phyloP scores from a whole-genome alignment of 345 rosid genomes.

The Hypericum perforatum region DNA sequence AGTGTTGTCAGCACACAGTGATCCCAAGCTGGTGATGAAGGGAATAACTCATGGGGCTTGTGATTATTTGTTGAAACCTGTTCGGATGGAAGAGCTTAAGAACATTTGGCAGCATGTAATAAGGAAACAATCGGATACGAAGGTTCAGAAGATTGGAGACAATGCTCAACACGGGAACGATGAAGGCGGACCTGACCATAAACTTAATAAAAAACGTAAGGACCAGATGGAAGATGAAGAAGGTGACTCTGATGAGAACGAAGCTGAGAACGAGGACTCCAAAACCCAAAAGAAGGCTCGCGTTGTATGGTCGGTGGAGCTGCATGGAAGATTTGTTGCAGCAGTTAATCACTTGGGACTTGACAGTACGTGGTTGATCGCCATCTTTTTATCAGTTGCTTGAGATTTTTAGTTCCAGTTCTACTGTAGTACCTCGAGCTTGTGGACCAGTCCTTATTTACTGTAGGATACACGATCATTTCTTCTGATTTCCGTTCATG shows the following conservation, averaged over 20 bases:
- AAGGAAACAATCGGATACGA: constrained; percentile 21
- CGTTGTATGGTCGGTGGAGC: constrained; percentile 29
- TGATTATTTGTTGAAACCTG: constrained; percentile 28
- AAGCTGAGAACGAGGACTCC: constrained; percentile 21
- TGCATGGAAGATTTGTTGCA: constrained; percentile 28
- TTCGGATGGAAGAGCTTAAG: constrained; percentile 25
- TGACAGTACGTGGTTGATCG: constrained; percentile 20
- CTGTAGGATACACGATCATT: no score
- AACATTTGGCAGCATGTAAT: constrained; percentile 30
- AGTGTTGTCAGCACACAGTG: constrained; percentile 29
- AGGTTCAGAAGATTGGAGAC: constrained; percentile 12
- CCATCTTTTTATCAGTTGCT: not conserved
- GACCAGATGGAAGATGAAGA: constrained; percentile 27
- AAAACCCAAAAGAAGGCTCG: constrained; percentile 25
- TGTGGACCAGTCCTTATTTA: no score
- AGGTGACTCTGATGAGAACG: constrained; percentile 20
- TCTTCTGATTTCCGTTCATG: no score
- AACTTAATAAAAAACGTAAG: constrained; percentile 23
- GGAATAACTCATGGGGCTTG: constrained; percentile 33
- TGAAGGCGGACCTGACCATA: constrained; percentile 18
- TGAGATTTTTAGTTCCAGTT: no score
- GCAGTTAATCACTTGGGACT: constrained; percentile 26
- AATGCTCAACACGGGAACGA: constrained; percentile 12
- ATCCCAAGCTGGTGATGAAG: constrained; percentile 31
- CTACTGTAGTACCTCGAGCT: no score